Percentiles rank a stretch among this genome's conserved stretches.
These are phyloP conservation scores for Trichoderma brevicompactum DNA, from an alignment of 2,329 filamentous ascomycete genomes.

Conservation along the genomic window DNA sequence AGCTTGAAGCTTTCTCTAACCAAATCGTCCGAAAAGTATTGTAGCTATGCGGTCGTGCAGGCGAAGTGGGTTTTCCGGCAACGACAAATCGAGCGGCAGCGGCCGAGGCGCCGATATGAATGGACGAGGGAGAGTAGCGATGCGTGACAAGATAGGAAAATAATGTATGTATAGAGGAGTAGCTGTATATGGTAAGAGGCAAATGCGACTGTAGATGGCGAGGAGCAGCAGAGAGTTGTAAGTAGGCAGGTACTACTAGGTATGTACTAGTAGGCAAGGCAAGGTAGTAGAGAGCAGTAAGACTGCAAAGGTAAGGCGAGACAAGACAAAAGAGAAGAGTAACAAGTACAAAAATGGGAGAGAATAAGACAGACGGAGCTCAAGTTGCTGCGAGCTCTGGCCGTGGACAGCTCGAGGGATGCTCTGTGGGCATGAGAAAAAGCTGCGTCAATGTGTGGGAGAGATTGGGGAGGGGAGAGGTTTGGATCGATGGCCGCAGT, in stretches of 20 bases:
- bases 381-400: not conserved
- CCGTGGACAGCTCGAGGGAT: slow-evolving; percentile 9
- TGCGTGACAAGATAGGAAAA: slow-evolving; percentile 15
- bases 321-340: not conserved
- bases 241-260: not conserved
- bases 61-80: slow-evolving; percentile 10
- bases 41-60: slow-evolving; percentile 17
- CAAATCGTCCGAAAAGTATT: slow-evolving; percentile 1
- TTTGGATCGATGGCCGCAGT: slow-evolving; percentile 18
- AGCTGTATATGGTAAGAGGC: not conserved
- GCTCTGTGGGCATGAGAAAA: not conserved
- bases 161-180: not conserved
- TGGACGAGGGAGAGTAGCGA: slow-evolving; percentile 7
- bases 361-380: not conserved
- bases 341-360: not conserved
- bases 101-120: slow-evolving; percentile 3
- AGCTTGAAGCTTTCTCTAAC: slow-evolving; percentile 7
- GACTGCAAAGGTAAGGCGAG: not conserved
- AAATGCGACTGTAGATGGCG: not conserved
- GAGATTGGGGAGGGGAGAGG: slow-evolving; percentile 25
- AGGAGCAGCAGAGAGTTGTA: not conserved
- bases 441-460: slow-evolving; percentile 28
- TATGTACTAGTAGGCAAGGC: not conserved
- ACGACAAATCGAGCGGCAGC: slow-evolving; percentile 9
- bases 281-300: not conserved